Conservation (phyloP, 176 grass and related monocot genomes). For the Paspalum notatum region DNA sequence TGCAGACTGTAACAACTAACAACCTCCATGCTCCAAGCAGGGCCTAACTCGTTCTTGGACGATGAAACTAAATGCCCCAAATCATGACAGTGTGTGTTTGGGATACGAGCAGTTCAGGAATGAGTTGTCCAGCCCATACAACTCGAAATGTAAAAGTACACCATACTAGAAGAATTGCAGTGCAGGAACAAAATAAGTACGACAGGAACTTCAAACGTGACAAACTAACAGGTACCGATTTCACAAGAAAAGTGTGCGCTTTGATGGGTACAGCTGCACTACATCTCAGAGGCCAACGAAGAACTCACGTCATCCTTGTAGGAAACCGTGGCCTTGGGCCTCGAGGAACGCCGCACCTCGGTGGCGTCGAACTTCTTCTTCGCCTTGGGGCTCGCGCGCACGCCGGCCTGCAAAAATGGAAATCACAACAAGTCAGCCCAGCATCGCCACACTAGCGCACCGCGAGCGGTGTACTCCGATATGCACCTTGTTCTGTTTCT, state of each 20-base stretch:
- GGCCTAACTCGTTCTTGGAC: neutral
- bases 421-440: slow-evolving; percentile 4
- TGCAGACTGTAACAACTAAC: no score
- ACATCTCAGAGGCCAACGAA: neutral
- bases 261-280: neutral
- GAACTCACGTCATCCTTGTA: slow-evolving; percentile 84
- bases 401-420: slow-evolving; percentile 45
- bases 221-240: neutral
- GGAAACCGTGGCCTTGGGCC: slow-evolving; percentile 70
- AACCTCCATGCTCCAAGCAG: no score
- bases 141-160: neutral
- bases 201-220: neutral
- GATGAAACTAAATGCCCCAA: neutral
- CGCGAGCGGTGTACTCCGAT: no score
- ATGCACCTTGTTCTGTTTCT: slow-evolving; percentile 71
- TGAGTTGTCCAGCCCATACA: neutral
- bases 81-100: neutral
- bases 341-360: slow-evolving; percentile 90
- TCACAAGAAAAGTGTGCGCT: neutral
- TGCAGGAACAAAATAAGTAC: neutral
- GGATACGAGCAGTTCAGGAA: neutral
- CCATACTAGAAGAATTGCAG: neutral
- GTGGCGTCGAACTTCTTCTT: slow-evolving; percentile 65
- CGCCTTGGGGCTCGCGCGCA: slow-evolving; percentile 59
- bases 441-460: neutral